Conservation (phyloP, 192 early-diverging fungal species). For the Entophlyctis helioformis region DNA sequence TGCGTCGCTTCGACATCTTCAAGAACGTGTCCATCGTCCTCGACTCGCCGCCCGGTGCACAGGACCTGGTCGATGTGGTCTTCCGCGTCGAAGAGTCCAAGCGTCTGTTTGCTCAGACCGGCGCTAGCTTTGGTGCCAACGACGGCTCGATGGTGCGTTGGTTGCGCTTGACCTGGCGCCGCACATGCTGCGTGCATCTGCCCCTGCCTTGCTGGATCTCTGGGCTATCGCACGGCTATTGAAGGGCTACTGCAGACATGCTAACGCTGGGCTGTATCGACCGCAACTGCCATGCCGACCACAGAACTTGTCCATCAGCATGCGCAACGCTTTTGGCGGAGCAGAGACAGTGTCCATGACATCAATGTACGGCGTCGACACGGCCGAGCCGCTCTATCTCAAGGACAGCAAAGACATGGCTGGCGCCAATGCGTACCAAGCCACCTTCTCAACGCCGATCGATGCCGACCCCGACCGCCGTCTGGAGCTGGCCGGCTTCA, state of each 20-base stretch:
- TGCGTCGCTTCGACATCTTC: slow-evolving; percentile 60
- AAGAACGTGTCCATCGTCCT: slow-evolving; percentile 49
- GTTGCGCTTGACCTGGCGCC: neutral
- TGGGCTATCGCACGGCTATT: too few species aligned
- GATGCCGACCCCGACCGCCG: slow-evolving; percentile 56
- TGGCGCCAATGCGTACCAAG: slow-evolving; percentile 8
- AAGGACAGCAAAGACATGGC: slow-evolving; percentile 5
- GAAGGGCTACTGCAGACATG: too few species aligned
- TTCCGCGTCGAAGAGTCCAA: slow-evolving; percentile 59
- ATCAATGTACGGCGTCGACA: slow-evolving; percentile 59
- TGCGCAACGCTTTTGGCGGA: slow-evolving; percentile 81
- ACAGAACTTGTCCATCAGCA: slow-evolving; percentile 51
- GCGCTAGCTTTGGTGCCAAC: slow-evolving; percentile 78
- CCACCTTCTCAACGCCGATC: slow-evolving; percentile 51
- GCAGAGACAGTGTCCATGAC: slow-evolving; percentile 69
- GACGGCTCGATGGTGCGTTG: slow-evolving; percentile 69
- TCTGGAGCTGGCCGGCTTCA: slow-evolving; percentile 53
- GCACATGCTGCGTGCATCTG: neutral
- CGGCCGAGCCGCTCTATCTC: slow-evolving; percentile 13
- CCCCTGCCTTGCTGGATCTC: neutral
- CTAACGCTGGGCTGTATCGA: neutral
- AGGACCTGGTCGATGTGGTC: slow-evolving; percentile 53
- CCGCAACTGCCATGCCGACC: too few species aligned
- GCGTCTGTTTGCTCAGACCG: slow-evolving; percentile 68
- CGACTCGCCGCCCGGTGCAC: slow-evolving; percentile 37